Evolutionary conservation across 1,284 basidiomycete genomes (phyloP).

Genomic region (Pseudozyma flocculosa): DNA sequence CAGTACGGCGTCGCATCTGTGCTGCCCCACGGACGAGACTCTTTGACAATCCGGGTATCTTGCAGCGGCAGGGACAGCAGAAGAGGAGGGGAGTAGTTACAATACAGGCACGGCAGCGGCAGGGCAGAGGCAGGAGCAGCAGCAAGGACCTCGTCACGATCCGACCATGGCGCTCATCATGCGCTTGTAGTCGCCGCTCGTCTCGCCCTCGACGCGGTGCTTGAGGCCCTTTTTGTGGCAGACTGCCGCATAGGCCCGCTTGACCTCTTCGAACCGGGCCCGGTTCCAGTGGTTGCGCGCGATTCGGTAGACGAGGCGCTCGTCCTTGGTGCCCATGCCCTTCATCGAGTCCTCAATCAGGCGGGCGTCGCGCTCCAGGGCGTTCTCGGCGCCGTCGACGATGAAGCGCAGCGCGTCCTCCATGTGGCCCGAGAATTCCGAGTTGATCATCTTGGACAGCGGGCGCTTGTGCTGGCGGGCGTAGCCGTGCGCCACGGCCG

Average conservation of each 20-base stretch:
- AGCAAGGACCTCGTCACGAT: too few species aligned
- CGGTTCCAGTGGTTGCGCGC: conserved; percentile 53
- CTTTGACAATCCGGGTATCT: too few species aligned
- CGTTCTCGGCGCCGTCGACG: conserved; percentile 52
- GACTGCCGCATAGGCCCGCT: conserved; percentile 49
- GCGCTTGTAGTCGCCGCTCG: conserved; percentile 48
- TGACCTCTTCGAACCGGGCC: conserved; percentile 46
- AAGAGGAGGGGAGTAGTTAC: too few species aligned
- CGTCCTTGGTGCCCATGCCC: conserved; percentile 54
- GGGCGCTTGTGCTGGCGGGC: conserved; percentile 25
- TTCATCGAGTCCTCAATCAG: conserved; percentile 53
- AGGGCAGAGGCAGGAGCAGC: too few species aligned
- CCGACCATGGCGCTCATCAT: conserved; percentile 43
- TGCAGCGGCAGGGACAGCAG: too few species aligned
- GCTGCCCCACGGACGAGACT: too few species aligned
- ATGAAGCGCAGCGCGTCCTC: conserved; percentile 50
- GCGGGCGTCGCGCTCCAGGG: conserved; percentile 50
- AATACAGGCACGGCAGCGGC: too few species aligned
- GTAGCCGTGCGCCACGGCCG: conserved; percentile 52
- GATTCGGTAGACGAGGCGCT: conserved; percentile 42
- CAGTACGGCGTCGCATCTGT: too few species aligned
- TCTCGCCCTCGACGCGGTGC: conserved; percentile 47
- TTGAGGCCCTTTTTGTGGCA: conserved; percentile 48
- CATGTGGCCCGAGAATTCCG: conserved; percentile 55
- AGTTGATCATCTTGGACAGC: conserved; percentile 47